These are phyloP conservation scores for Capsicum rhomboideum DNA, from an alignment of 257 asterid species.

Conservation along the genomic window DNA sequence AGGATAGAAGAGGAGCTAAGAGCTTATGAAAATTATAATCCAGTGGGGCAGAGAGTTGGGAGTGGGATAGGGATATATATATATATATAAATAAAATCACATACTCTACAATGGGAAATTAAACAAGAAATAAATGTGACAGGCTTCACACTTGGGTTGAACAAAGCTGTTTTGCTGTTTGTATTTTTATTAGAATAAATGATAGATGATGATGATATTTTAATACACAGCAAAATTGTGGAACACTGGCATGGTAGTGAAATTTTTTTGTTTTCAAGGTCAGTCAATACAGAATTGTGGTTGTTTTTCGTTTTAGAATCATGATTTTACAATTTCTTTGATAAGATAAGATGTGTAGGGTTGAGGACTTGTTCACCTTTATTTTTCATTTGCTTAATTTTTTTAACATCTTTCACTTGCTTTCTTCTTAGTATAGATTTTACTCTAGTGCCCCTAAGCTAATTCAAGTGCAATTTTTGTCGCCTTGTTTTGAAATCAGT, in stretches of 20 bases:
- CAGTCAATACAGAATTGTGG: not conserved
- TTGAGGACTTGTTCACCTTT: not conserved
- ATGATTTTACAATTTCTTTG: not conserved
- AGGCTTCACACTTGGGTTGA: not conserved
- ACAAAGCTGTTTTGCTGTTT: not conserved
- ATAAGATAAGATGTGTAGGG: not conserved
- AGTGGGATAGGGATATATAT: not conserved
- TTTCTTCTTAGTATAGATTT: not conserved
- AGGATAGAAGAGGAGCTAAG: not conserved
- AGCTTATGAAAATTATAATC: not conserved
- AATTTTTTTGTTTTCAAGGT: not conserved
- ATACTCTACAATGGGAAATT: not conserved
- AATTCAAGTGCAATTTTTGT: conserved; percentile 1
- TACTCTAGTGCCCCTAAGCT: conserved; percentile 5
- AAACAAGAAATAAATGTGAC: not conserved
- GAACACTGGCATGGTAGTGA: not conserved
- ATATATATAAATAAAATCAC: too few relatives aligned
- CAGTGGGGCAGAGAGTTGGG: not conserved
- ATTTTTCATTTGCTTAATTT: not conserved
- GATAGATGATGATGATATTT: not conserved
- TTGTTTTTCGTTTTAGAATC: not conserved
- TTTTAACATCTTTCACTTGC: not conserved
- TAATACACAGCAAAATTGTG: not conserved
- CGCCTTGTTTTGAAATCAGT: conserved; percentile 26
- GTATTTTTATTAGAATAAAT: not conserved